Conservation (phyloP, 768 basidiomycete species). For the Sarcomyxa edulis region DNA sequence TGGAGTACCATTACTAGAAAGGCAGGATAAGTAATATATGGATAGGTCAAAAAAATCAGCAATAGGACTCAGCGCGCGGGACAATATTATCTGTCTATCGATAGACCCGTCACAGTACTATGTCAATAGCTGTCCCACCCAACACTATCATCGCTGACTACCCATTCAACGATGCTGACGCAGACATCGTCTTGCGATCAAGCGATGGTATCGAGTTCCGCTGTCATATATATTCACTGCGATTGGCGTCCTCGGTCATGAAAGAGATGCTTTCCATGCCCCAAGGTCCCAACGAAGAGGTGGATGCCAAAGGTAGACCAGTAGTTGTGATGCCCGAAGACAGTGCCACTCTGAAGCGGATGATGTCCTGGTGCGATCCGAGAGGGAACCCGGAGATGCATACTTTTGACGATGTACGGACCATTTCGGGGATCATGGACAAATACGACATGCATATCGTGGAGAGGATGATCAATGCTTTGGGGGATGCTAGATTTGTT, state of each 20-base stretch:
- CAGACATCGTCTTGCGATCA: slow-evolving; percentile 18
- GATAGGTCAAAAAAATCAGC: too few species aligned
- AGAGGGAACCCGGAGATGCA: slow-evolving; percentile 24
- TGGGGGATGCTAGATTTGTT: slow-evolving; percentile 18
- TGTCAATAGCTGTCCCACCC: too few species aligned
- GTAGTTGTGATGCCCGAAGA: slow-evolving; percentile 23
- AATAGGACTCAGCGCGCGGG: too few species aligned
- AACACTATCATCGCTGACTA: too few species aligned
- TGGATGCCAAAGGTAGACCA: slow-evolving; percentile 10
- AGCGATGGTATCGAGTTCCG: slow-evolving; percentile 24
- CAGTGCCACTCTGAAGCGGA: slow-evolving; percentile 19
- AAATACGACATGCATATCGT: slow-evolving; percentile 34
- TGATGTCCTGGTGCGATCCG: slow-evolving; percentile 33
- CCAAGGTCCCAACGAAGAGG: slow-evolving; percentile 3
- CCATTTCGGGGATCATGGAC: slow-evolving; percentile 26
- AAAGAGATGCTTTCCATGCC: slow-evolving; percentile 21
- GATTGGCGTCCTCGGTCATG: slow-evolving; percentile 24
- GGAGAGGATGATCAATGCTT: slow-evolving; percentile 20
- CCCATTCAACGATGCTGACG: slow-evolving; percentile 14
- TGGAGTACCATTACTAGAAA: too few species aligned
- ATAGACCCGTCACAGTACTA: too few species aligned
- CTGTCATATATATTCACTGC: slow-evolving; percentile 18
- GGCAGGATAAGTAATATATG: too few species aligned
- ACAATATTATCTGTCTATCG: too few species aligned
- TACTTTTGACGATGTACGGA: slow-evolving; percentile 27